These are phyloP conservation scores for Arbutus unedo DNA, from an alignment of 148 eudicot genomes.

Conservation along the genomic window DNA sequence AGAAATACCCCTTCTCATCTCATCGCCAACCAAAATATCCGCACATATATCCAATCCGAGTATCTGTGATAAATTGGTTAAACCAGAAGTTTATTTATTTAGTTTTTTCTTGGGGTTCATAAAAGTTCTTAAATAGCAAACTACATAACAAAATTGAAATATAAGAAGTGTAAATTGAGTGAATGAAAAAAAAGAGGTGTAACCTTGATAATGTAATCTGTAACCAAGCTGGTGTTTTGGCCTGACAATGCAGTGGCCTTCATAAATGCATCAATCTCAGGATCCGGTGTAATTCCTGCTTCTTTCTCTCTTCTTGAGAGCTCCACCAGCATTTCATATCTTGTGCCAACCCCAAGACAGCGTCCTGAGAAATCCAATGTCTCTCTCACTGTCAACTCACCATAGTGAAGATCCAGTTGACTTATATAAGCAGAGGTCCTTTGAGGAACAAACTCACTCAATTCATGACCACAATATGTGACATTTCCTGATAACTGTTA, in stretches of 20 bases:
- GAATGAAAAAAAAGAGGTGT: not conserved
- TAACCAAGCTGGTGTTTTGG: slow-evolving; percentile 41
- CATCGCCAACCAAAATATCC: slow-evolving; percentile 44
- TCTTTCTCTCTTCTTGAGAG: slow-evolving; percentile 38
- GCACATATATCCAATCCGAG: slow-evolving; percentile 41
- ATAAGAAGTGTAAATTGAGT: not conserved
- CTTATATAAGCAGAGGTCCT: slow-evolving; percentile 47
- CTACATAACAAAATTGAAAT: not conserved
- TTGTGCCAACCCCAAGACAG: slow-evolving; percentile 40
- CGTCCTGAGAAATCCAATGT: slow-evolving; percentile 44
- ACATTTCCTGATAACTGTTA: slow-evolving; percentile 28
- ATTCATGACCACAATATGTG: slow-evolving; percentile 45
- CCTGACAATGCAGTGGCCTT: slow-evolving; percentile 43
- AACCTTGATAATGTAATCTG: slow-evolving; percentile 47
- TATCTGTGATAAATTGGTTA: slow-evolving; percentile 18
- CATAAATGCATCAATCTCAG: slow-evolving; percentile 51
- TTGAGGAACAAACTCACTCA: slow-evolving; percentile 40
- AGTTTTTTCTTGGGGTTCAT: not conserved
- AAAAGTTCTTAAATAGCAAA: not conserved
- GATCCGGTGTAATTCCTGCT: slow-evolving; percentile 40
- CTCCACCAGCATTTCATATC: slow-evolving; percentile 40
- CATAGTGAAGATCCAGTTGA: slow-evolving; percentile 50
- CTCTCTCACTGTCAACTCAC: slow-evolving; percentile 52
- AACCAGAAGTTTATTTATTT: not conserved
- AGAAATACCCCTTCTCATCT: slow-evolving; percentile 47